Evolutionary conservation across 441 rosid genomes (phyloP).

Genomic region (Populus hybrid): DNA sequence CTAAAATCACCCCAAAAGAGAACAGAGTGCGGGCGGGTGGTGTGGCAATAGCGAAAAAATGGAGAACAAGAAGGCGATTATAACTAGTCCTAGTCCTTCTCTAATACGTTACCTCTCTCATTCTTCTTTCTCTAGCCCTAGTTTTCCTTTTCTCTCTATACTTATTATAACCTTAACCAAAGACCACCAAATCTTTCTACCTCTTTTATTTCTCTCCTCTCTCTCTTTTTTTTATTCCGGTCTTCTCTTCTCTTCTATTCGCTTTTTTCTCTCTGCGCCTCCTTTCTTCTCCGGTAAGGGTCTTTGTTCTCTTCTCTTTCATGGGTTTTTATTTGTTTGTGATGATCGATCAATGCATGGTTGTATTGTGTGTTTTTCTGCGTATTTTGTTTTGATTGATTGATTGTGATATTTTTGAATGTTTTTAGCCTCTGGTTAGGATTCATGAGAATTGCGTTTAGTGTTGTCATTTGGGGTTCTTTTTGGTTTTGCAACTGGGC

Average conservation of each 20-base stretch:
- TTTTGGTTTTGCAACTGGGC: not conserved
- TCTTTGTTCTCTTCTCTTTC: not conserved
- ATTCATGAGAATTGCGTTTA: not conserved
- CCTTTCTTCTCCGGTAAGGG: constrained; percentile 11
- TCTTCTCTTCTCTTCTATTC: not conserved
- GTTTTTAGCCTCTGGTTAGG: not conserved
- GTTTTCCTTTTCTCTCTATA: constrained; percentile 35
- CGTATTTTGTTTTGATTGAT: constrained; percentile 3
- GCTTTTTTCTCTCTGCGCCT: constrained; percentile 6
- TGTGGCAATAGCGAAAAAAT: constrained; percentile 79
- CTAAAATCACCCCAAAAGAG: constrained; percentile 22
- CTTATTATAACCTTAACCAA: constrained; percentile 24
- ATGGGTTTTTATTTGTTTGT: constrained; percentile 10
- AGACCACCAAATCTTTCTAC: constrained; percentile 1
- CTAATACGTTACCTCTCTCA: constrained; percentile 35
- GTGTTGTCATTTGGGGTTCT: not conserved
- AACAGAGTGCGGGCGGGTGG: constrained; percentile 28
- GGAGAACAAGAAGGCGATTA: constrained; percentile 52
- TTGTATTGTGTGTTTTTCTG: not conserved
- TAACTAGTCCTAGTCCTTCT: constrained; percentile 9
- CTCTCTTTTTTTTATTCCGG: not conserved
- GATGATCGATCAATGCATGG: constrained; percentile 5
- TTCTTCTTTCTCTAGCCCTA: constrained; percentile 14
- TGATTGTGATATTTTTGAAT: not conserved
- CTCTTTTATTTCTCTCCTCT: not conserved